These are phyloP conservation scores for Pontederia crassipes DNA, from an alignment of 176 grass and related monocot species.

Conservation along the genomic window DNA sequence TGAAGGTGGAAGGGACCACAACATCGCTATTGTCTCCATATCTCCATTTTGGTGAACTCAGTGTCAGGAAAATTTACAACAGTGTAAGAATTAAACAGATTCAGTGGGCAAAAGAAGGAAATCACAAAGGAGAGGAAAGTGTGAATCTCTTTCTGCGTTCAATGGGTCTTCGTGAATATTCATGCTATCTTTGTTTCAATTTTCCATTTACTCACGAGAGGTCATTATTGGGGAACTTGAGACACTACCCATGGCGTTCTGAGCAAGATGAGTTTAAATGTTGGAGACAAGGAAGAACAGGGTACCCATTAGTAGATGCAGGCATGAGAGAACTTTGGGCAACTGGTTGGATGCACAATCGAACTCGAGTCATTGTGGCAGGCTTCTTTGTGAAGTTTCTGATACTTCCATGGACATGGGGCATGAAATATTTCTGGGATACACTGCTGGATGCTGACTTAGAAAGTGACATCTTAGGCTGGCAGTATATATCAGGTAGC, in stretches of 20 bases:
- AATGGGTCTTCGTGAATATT: constrained; percentile 88
- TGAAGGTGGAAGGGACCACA: constrained; percentile 64
- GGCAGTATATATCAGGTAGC: constrained; percentile 94
- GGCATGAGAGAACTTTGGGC: constrained; percentile 99
- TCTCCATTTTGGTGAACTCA: constrained; percentile 88
- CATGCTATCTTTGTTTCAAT: constrained; percentile 88
- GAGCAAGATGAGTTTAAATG: constrained; percentile 66
- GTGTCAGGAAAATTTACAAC: constrained; percentile 70
- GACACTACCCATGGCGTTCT: constrained; percentile 68
- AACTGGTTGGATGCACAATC: constrained; percentile 91
- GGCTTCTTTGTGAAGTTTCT: constrained; percentile 87
- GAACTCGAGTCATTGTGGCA: constrained; percentile 64
- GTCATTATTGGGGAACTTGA: constrained; percentile 76
- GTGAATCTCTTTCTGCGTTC: constrained; percentile 57
- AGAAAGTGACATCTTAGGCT: constrained; percentile 90
- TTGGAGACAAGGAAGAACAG: constrained; percentile 88
- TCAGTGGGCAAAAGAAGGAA: constrained; percentile 62
- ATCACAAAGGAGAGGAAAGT: constrained; percentile 46
- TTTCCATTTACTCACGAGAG: constrained; percentile 85
- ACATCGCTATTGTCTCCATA: constrained; percentile 82
- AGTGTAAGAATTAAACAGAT: constrained; percentile 49
- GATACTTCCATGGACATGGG: constrained; percentile 83
- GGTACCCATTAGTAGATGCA: constrained; percentile 91
- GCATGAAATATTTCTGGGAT: constrained; percentile 98
- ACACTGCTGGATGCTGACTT: constrained; percentile 84